Evolutionary conservation across 495 filamentous ascomycete genomes (phyloP).

Genomic region (Poronia punctata): DNA sequence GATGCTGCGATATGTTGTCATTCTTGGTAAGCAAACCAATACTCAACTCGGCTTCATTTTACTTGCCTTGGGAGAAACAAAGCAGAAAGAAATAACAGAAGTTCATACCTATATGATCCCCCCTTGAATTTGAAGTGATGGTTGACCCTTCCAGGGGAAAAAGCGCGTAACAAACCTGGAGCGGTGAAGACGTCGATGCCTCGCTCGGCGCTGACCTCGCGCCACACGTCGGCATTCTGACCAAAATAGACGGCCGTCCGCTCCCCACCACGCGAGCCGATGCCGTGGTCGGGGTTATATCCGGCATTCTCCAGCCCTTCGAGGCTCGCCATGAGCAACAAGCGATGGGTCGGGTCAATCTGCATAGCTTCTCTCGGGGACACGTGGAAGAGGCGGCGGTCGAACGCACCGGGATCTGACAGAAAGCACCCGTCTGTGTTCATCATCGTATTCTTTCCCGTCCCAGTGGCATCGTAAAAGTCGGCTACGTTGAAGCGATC

Average conservation of each 20-base stretch:
- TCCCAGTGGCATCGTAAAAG: slow-evolving; percentile 61
- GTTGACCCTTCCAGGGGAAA: slow-evolving; percentile 44
- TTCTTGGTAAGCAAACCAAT: too few relatives aligned
- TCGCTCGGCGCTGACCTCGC: slow-evolving; percentile 66
- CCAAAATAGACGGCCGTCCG: slow-evolving; percentile 76
- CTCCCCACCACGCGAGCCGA: slow-evolving; percentile 18
- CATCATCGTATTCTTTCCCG: slow-evolving; percentile 57
- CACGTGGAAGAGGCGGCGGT: slow-evolving; percentile 74
- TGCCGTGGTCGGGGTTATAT: slow-evolving; percentile 50
- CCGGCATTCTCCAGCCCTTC: slow-evolving; percentile 74
- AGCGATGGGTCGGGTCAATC: slow-evolving; percentile 66
- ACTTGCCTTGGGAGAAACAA: too few relatives aligned
- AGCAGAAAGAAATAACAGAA: slow-evolving; percentile 25
- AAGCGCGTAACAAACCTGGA: slow-evolving; percentile 66
- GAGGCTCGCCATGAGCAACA: slow-evolving; percentile 63
- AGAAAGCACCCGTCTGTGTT: slow-evolving; percentile 72
- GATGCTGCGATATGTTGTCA: slow-evolving; percentile 16
- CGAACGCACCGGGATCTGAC: slow-evolving; percentile 63
- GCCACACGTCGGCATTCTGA: slow-evolving; percentile 72
- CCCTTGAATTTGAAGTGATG: slow-evolving; percentile 37
- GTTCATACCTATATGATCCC: slow-evolving; percentile 25
- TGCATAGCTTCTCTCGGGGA: slow-evolving; percentile 70
- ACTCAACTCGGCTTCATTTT: too few relatives aligned
- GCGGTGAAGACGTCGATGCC: slow-evolving; percentile 78
- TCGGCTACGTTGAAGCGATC: slow-evolving; percentile 63